A percentile compares a stretch with the other conserved stretches of the same genome.
phyloP scores from a whole-genome alignment of 2,329 filamentous ascomycete species.

The Colletotrichum tofieldiae region DNA sequence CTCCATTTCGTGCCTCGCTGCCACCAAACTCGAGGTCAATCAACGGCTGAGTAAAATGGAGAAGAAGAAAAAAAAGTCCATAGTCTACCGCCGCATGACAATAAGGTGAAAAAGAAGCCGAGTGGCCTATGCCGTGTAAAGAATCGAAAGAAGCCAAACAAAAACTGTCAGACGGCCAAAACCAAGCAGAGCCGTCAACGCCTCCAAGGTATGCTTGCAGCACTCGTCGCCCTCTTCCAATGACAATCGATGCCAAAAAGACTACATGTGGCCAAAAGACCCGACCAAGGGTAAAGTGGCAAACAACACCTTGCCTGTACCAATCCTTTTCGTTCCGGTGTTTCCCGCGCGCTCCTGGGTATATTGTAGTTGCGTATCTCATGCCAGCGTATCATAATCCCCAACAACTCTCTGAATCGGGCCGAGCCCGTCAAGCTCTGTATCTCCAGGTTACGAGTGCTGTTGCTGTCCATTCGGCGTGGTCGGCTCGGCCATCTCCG shows the following conservation, averaged over 20 bases:
- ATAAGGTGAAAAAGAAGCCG: background rate
- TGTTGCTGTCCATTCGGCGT: conserved; percentile 31
- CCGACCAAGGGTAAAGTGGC: conserved; percentile 18
- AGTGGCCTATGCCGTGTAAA: conserved; percentile 12
- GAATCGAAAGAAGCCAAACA: conserved; percentile 19
- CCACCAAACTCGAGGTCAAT: conserved; percentile 3
- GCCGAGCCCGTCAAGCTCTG: too few relatives aligned
- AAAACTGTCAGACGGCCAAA: background rate
- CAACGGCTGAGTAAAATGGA: background rate
- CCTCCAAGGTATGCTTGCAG: conserved; percentile 17
- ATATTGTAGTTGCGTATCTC: conserved; percentile 42
- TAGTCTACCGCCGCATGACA: conserved; percentile 22
- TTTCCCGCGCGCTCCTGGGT: conserved; percentile 41
- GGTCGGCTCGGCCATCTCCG: conserved; percentile 18
- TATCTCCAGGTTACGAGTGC: conserved; percentile 18
- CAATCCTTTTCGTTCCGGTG: conserved; percentile 30
- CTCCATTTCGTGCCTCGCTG: background rate
- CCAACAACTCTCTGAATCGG: conserved; percentile 1
- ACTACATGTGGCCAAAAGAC: conserved; percentile 22
- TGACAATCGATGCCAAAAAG: conserved; percentile 28
- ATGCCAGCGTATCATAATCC: conserved; percentile 34
- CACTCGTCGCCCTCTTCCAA: conserved; percentile 4
- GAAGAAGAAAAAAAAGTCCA: background rate
- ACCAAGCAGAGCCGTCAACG: conserved; percentile 37
- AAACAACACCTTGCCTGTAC: conserved; percentile 21